Base-by-base conservation (phyloP, 192 early-diverging fungal genomes). In the Pilobolus umbonatus region DNA sequence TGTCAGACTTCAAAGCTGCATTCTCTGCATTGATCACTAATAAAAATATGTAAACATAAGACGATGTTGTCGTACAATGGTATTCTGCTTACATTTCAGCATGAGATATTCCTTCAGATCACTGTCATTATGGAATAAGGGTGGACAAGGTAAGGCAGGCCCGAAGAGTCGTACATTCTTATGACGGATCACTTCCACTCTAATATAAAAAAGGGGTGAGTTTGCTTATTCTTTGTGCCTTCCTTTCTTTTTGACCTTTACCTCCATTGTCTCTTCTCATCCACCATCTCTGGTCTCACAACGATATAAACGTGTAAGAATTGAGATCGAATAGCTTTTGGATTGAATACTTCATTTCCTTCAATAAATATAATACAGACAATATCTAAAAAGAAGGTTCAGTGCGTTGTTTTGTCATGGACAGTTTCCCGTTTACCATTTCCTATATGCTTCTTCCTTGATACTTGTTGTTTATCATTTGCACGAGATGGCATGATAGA, bases 391-490 rank as follows among this genome's bases (percentile, higher is more conserved):
- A 79, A 80, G 8, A 76, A 3, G 22, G 2, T 10, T 22, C 17
- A 36, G 12, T 24, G 8, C 10, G 22, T 43, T n/a, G 24, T 21
- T 45, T 57, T 39, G 25, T 34, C 8, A 17, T 45, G 12, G 9
- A n/a, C 38, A 6, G 29, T 30, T 75, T 42, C 31, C 71, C 54
- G 3, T 38, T 44, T 58, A 68, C 67, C 67, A 56, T 83, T 83
- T 46, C 81, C 81, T 36, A 83, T 77, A 55, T 83, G 80, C 3
- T 80, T 45, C 52, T 83, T 83, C 26, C 79, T 63, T 34, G 77
- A 69, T 17, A 83, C 76, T 55, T 91, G 87, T 55, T 88, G 84
- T 22, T 75, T 75, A 60, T 88, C 86, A 8, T 69, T 75, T 75
- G 29, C 74, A 77, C 64, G 64, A 10, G 30, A 52, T 2, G 89